Percentiles rank a stretch among this genome's conserved stretches.
phyloP scores from a whole-genome alignment of 2,329 filamentous ascomycete species.

The Gliomastix tumulicola region DNA sequence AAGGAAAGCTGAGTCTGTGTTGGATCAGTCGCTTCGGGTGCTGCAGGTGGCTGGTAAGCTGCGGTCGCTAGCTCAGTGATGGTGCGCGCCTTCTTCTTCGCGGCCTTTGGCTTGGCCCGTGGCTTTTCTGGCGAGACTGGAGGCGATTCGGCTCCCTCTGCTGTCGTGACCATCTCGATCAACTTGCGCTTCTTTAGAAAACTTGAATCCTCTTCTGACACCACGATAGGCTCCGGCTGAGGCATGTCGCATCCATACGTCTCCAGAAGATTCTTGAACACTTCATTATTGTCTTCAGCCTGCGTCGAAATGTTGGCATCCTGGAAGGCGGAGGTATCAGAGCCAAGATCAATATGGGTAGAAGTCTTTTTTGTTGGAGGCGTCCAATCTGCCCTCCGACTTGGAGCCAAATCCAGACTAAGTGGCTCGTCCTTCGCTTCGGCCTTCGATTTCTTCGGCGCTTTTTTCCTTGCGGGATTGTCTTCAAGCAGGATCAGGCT shows the following conservation, averaged over 20 bases:
- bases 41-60: constrained; percentile 57
- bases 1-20: constrained; percentile 20
- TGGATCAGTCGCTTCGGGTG: too few species aligned
- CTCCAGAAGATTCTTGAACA: constrained; percentile 23
- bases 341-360: constrained; percentile 13
- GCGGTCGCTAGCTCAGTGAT: constrained; percentile 74
- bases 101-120: constrained; percentile 40
- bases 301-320: constrained; percentile 2
- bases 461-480: neutral
- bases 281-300: neutral
- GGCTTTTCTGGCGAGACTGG: constrained; percentile 16
- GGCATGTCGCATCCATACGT: constrained; percentile 26
- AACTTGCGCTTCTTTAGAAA: constrained; percentile 48
- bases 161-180: constrained; percentile 39
- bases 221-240: constrained; percentile 6
- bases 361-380: constrained; percentile 42
- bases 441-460: constrained; percentile 11
- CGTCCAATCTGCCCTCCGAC: constrained; percentile 60
- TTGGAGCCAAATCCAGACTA: constrained; percentile 40
- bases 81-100: constrained; percentile 66
- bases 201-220: constrained; percentile 17
- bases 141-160: constrained; percentile 10
- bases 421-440: constrained; percentile 24
- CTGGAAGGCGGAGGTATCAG: constrained; percentile 18
- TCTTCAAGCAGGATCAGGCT: too few species aligned